A percentile compares a stretch with the other conserved stretches of the same genome.
These are phyloP conservation scores for Cercophora samala DNA, from an alignment of 495 filamentous ascomycete genomes.

Conservation along the genomic window DNA sequence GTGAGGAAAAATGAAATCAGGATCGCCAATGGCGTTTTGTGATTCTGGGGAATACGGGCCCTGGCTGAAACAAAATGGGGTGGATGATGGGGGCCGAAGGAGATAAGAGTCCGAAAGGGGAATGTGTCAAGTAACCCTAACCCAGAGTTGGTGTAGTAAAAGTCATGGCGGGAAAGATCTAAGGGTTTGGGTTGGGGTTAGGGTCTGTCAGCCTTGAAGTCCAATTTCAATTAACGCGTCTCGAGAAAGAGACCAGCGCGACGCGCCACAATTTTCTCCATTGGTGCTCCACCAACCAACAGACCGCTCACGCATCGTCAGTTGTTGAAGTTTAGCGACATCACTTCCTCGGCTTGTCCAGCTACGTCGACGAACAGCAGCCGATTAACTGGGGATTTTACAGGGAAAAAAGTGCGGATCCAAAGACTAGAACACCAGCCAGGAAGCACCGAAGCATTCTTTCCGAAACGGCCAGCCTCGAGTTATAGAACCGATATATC, in stretches of 20 bases:
- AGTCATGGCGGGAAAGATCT: neutral
- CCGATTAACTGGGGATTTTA: neutral
- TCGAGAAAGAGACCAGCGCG: slow-evolving; percentile 17
- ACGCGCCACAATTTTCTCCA: slow-evolving; percentile 30
- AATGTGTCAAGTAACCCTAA: slow-evolving; percentile 8
- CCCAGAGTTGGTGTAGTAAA: neutral
- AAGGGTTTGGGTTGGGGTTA: neutral
- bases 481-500: neutral
- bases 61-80: neutral
- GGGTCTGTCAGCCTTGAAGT: neutral
- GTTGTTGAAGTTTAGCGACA: neutral
- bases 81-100: neutral
- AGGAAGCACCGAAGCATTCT: neutral
- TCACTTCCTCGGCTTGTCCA: neutral
- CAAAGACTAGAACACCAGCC: neutral
- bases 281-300: slow-evolving; percentile 13
- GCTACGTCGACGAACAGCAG: neutral
- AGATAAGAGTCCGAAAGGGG: slow-evolving; percentile 3
- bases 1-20: slow-evolving; percentile 7
- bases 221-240: slow-evolving; percentile 27
- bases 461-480: neutral
- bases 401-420: neutral
- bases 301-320: slow-evolving; percentile 11
- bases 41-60: neutral
- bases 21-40: slow-evolving; percentile 1